These are phyloP conservation scores for Lumnitzera racemosa DNA, from an alignment of 345 rosid genomes.

Conservation along the genomic window DNA sequence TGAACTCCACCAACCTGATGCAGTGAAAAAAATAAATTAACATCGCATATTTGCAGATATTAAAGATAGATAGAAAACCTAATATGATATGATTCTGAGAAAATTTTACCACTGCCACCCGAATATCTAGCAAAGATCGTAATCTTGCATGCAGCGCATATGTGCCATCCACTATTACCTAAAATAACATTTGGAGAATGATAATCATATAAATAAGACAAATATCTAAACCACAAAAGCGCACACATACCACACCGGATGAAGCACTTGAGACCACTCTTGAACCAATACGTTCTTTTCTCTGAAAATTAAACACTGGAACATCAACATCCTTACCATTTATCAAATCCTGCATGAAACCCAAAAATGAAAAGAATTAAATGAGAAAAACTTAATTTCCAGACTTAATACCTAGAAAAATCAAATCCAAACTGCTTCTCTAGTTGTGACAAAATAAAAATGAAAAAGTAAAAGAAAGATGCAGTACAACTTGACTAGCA, in stretches of 20 bases:
- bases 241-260: slow-evolving; percentile 66
- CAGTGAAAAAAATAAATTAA: slow-evolving; percentile 7
- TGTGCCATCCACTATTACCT: slow-evolving; percentile 98
- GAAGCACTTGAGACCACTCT: slow-evolving; percentile 53
- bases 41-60: slow-evolving; percentile 4
- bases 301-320: slow-evolving; percentile 89
- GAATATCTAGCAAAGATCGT: slow-evolving; percentile 95
- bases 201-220: not conserved
- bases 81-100: not conserved
- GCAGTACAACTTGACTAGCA: no score
- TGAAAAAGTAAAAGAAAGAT: no score
- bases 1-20: slow-evolving; percentile 97
- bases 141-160: slow-evolving; percentile 89
- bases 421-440: no score
- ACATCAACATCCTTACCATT: slow-evolving; percentile 62
- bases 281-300: slow-evolving; percentile 54
- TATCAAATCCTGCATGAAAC: slow-evolving; percentile 54
- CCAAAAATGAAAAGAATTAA: slow-evolving; percentile 15
- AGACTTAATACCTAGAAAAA: no score
- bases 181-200: slow-evolving; percentile 8
- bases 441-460: no score
- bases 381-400: slow-evolving; percentile 3
- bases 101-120: slow-evolving; percentile 90
- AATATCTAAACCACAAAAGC: not conserved
- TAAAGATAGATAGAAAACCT: not conserved